Base-by-base conservation (phyloP, 2,329 filamentous ascomycete species). In the Colletotrichum agaves region DNA sequence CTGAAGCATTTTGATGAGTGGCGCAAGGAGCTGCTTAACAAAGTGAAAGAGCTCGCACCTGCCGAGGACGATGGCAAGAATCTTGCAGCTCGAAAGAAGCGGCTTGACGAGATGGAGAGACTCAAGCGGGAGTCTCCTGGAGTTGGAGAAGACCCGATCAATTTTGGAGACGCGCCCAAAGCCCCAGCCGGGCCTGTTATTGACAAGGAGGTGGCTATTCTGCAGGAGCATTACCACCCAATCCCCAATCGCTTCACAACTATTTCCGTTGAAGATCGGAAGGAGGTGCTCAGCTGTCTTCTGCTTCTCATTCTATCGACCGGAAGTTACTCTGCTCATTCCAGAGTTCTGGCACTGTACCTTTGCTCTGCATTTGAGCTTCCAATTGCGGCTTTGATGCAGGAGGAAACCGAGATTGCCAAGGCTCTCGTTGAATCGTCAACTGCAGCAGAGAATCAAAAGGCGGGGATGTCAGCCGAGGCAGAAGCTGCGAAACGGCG, bases 1-100 rank as follows among this genome's bases (percentile, higher is more conserved):
- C 77, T 96, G 12, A 81, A 84, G 47, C 87, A 92, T 73, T 93
- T 94, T 73, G 89, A 93, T 70, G 86, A 89, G n/a, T 97, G 94
- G 94, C 84, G 89, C 66, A 85, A 88, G 27, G 85, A 88, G 35
- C 89, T 95, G 1, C 82, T 94, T n/a, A 80, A 84, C 17, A 87
- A 90, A 49, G 83, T 97, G 1, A 89, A 88, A 53, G 91, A 95
- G 72, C 86, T 93, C 3, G 79, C 90, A 12, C 82, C 86, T 12
- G 79, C 82, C 3, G 78, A 83, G 11, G 84, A 87, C 61, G 82
- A 82, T 37, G 77, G 77, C 67, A 82, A 82, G 73, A 82, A 85
- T 55, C 72, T 80, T 47, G 81, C 79, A 13, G 83, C 84, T 71
- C 80, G 85, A 21, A 78, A 79, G 58, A 80, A 79, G 72, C 82